Evolutionary conservation across 83 land plant species (phyloP), one percentile per base, ranked within the genome.

Genomic region (Thuja plicata): DNA sequence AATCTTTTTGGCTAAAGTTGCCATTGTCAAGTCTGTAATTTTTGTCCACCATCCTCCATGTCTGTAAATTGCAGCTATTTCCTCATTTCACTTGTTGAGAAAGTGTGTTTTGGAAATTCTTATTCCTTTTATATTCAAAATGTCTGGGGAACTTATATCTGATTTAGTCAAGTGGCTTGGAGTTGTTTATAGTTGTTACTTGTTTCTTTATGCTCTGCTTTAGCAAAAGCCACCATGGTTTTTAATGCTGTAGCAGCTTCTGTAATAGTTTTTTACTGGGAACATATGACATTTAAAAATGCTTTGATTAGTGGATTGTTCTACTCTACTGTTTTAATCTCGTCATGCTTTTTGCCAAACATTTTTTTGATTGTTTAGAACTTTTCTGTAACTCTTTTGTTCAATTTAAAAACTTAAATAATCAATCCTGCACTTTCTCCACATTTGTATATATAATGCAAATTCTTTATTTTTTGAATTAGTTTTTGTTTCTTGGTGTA

Each of bases 401-500:
- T 11, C n/a, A 80, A 40, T 43, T 80, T 41, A 43, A 10, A 41
- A 17, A 27, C 1, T 30, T 46, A 38, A 15, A 76, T 76, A 32
- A 76, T 35, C 8, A 3, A 76, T 34, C 35, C 30, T 48, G 5
- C 50, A 32, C 43, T 83, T 83, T 45, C 0, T 15, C 34, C 62
- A 71, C 9, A 13, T 87, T 54, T 76, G 27, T 30, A 17, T 54
- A 40, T 45, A 40, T 45, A 27, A 52, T 89, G 84, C 73, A 7
- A 66, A 27, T 41, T 80, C 24, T 38, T 41, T 43, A n/a, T n/a
- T 21, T 41, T 41, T 84, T 35, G 46, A 87, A 1, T 87, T 43
- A 60, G 5, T 10, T 84, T 35, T 48, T 87, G 73, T 89, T 85
- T 43, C 57, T 74, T 80, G 43, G 85, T 91, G 84, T 62, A 98